A percentile compares a stretch with the other conserved stretches of the same genome.
Evolutionary conservation across 352 stramenopile genomes (phyloP).

Genomic region (Phytophthora palmivora): DNA sequence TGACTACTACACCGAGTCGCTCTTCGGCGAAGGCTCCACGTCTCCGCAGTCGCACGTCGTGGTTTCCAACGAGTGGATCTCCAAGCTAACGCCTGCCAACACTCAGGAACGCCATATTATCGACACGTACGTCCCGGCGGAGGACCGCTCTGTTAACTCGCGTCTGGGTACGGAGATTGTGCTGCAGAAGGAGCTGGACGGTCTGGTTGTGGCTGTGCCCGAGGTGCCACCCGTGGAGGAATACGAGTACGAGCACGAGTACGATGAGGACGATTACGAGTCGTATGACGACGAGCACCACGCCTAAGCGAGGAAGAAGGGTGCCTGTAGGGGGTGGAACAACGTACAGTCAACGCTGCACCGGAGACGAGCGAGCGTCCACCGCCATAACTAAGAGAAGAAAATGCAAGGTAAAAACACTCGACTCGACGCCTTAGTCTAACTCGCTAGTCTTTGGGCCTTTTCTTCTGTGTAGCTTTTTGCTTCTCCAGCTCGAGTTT

Average conservation of each 20-base stretch:
- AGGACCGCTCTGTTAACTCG: constrained; percentile 86
- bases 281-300: constrained; percentile 74
- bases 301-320: constrained; percentile 26
- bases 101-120: constrained; percentile 82
- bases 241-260: constrained; percentile 88
- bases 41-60: constrained; percentile 90
- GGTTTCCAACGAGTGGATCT: constrained; percentile 90
- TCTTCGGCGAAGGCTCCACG: constrained; percentile 86
- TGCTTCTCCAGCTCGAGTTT: constrained; percentile 75
- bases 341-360: background rate
- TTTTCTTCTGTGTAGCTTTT: constrained; percentile 60
- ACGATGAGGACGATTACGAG: constrained; percentile 84
- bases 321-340: background rate
- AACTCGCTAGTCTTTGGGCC: constrained; percentile 38
- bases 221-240: constrained; percentile 85
- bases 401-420: constrained; percentile 30
- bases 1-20: constrained; percentile 89
- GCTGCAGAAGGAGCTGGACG: constrained; percentile 85
- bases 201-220: constrained; percentile 88
- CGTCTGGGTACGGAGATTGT: constrained; percentile 89
- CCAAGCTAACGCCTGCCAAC: constrained; percentile 74
- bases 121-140: constrained; percentile 74
- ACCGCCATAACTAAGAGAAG: constrained; percentile 36
- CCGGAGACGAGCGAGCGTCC: constrained; percentile 1
- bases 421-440: constrained; percentile 8